Evolutionary conservation across 371 early-diverging fungal genomes (phyloP).

Genomic region (Apophysomyces sp.): DNA sequence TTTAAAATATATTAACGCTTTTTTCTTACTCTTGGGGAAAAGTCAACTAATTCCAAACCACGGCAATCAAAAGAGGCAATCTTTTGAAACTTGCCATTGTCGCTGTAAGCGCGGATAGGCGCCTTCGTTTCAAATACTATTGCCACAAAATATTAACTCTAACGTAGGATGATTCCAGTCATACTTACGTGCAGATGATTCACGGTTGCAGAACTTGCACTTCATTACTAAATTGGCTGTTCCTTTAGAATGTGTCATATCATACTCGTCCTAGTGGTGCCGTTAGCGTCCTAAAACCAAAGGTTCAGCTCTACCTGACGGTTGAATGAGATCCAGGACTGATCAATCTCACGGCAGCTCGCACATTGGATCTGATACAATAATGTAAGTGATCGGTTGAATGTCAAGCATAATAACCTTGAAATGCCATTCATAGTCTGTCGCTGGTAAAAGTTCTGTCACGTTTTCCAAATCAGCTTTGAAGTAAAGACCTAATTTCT

Average conservation of each 20-base stretch:
- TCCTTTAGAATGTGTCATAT: constrained; percentile 66
- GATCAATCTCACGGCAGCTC: constrained; percentile 79
- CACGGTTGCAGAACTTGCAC: constrained; percentile 92
- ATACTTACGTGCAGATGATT: constrained; percentile 66
- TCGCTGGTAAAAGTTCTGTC: constrained; percentile 66
- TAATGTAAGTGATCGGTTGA: background rate
- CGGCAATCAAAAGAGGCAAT: constrained; percentile 81
- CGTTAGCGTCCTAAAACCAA: background rate
- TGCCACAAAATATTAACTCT: background rate
- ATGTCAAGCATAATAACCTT: constrained; percentile 41
- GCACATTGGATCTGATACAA: constrained; percentile 69
- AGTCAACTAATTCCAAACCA: constrained; percentile 83
- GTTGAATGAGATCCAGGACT: constrained; percentile 77
- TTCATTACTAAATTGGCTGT: constrained; percentile 87
- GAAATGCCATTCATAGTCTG: constrained; percentile 75
- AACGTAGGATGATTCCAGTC: too few relatives aligned
- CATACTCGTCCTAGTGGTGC: constrained; percentile 25
- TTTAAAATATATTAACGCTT: background rate
- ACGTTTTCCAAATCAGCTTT: constrained; percentile 85
- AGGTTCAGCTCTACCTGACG: constrained; percentile 9
- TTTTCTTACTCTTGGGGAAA: constrained; percentile 66
- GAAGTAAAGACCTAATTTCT: constrained; percentile 62
- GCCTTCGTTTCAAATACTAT: constrained; percentile 62
- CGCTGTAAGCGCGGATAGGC: constrained; percentile 57
- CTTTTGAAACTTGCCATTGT: constrained; percentile 61